These are phyloP conservation scores for Paspalum notatum DNA, from an alignment of 176 grass and related monocot genomes.

Conservation along the genomic window DNA sequence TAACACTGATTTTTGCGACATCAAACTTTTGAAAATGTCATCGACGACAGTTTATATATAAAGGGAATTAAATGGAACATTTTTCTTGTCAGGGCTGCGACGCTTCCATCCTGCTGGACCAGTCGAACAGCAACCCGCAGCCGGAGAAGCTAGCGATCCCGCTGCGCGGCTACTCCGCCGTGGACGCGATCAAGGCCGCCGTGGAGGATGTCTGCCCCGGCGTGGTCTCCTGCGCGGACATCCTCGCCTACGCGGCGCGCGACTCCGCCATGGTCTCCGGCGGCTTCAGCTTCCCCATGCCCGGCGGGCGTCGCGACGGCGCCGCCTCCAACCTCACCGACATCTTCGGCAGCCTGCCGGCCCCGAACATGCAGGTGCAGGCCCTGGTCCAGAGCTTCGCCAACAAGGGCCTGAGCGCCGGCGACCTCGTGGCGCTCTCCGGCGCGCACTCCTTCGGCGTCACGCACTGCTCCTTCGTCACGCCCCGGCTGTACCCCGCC, in stretches of 20 bases:
- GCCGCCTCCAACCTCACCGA: conserved; percentile 14
- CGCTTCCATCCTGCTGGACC: conserved; percentile 52
- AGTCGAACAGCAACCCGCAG: background rate
- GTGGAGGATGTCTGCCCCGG: conserved; percentile 46
- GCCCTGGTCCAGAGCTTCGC: conserved; percentile 31
- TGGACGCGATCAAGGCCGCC: conserved; percentile 47
- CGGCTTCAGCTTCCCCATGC: conserved; percentile 49
- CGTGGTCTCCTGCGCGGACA: conserved; percentile 60
- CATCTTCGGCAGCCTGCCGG: conserved; percentile 25
- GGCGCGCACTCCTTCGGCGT: conserved; percentile 65
- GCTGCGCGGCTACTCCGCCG: conserved; percentile 39
- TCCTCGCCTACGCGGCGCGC: conserved; percentile 56
- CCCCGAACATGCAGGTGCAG: conserved; percentile 31
- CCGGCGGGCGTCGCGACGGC: conserved; percentile 62
- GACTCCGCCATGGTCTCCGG: conserved; percentile 41
- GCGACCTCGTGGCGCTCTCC: conserved; percentile 62
- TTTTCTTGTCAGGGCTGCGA: conserved; percentile 47
- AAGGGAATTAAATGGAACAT: too few relatives aligned
- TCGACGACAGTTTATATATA: too few relatives aligned
- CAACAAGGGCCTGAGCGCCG: conserved; percentile 37
- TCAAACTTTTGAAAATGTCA: too few relatives aligned
- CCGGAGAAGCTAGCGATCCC: conserved; percentile 53
- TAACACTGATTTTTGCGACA: too few relatives aligned
- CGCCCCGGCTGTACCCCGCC: conserved; percentile 50
- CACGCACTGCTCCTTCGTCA: conserved; percentile 53